Evolutionary conservation across 345 rosid genomes (phyloP), one percentile per base, ranked within the genome.

Genomic region (Camelina sativa): DNA sequence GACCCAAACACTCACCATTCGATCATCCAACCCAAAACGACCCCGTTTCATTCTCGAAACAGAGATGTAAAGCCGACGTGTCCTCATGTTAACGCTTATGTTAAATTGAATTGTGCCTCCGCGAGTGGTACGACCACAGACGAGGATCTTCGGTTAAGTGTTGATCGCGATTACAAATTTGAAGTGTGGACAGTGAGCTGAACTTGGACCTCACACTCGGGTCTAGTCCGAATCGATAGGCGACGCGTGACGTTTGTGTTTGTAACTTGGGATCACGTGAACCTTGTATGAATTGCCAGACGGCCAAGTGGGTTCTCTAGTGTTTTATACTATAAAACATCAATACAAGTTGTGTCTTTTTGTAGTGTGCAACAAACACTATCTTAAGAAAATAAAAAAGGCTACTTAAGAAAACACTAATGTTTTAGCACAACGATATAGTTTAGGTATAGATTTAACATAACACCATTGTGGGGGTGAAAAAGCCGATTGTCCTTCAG

Each of bases 1-100:
- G 91, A 91, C 61, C 92, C 97, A 40, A 88, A 76, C 67, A 87
- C 92, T 28, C 97, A 91, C 79, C 91, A 82, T 20, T 81, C 84
- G 13, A 64, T 89, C 22, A 67, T 67, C 19, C 82, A 73, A 65
- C 3, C 67, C 10, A 59, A 78, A 53, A 44, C 52, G 71, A 2
- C 6, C 28, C 10, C 80, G 65, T 69, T 52, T 76, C 69, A 54
- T 34, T 34, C 37, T 34, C 7, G 7, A 34, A 34, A 6, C 37
- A 34, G 7, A 34, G 37, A 34, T 34, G 37, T 34, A 8, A 34
- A 34, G 37, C 8, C 67, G 2, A 8, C 55, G 59, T 50, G 37
- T 34, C 55, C 50, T 0, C 63, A 41, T 41, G 41, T 72, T 9
- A 25, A 25, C 28, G 28, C 28, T 25, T 25, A 25, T 25, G 28